Evolutionary conservation across 116 monocot genomes (phyloP).

Genomic region (Posidonia oceanica): DNA sequence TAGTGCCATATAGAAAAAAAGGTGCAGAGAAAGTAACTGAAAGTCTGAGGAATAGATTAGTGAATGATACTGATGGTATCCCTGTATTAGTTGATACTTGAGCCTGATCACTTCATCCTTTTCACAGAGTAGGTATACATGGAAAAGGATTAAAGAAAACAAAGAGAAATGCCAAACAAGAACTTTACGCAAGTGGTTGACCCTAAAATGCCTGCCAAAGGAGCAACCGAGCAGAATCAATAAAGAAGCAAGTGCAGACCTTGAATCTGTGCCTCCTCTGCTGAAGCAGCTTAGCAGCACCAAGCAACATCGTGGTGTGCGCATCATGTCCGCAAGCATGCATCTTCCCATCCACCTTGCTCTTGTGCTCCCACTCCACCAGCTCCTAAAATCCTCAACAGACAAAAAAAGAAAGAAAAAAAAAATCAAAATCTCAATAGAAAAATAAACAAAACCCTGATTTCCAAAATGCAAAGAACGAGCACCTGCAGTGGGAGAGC

Average conservation of each 20-base stretch:
- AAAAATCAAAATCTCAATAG: neutral
- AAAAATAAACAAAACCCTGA: no score
- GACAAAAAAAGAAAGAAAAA: neutral
- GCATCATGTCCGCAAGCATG: slow-evolving; percentile 83
- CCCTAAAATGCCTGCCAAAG: neutral
- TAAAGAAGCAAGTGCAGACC: slow-evolving; percentile 21
- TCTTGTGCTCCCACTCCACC: slow-evolving; percentile 87
- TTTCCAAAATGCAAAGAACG: neutral
- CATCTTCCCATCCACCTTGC: slow-evolving; percentile 66
- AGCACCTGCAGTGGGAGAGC: slow-evolving; percentile 66
- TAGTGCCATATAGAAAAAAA: no score
- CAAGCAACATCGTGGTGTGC: slow-evolving; percentile 82
- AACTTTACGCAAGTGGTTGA: no score
- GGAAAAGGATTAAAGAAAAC: no score
- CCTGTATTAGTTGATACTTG: no score
- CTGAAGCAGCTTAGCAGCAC: slow-evolving; percentile 77
- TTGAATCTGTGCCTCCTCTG: slow-evolving; percentile 55
- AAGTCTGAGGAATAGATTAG: no score
- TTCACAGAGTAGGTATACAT: no score
- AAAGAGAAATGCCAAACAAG: no score
- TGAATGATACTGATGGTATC: no score
- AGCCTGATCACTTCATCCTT: no score
- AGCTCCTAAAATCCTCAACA: slow-evolving; percentile 35
- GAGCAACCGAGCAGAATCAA: neutral
- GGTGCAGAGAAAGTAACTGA: no score